Conservation (phyloP, 2,329 filamentous ascomycete species). For the Teratosphaeria gauchensis region DNA sequence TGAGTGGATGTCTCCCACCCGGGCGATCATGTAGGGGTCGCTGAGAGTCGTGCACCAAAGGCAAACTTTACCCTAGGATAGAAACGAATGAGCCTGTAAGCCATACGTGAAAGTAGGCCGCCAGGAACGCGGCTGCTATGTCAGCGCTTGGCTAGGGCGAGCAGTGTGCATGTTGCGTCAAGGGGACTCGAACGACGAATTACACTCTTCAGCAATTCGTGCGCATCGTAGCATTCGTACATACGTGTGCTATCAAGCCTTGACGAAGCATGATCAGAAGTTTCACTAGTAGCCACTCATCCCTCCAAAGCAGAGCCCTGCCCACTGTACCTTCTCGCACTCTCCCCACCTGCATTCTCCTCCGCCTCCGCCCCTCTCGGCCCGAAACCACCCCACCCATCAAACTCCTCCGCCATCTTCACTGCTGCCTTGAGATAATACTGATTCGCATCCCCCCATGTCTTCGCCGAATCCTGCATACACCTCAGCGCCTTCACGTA, state of each 20-base stretch:
- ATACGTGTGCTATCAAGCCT: neutral
- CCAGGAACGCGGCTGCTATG: no score
- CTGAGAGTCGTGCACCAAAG: no score
- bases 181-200: no score
- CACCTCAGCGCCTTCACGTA: conserved; percentile 74
- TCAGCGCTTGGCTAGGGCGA: no score
- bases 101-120: no score
- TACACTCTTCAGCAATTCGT: neutral
- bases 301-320: conserved; percentile 5
- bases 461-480: conserved; percentile 62
- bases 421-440: conserved; percentile 60
- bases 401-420: conserved; percentile 63
- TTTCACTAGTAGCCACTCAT: neutral
- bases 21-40: no score
- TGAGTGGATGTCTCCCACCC: no score
- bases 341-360: conserved; percentile 2
- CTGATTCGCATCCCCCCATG: conserved; percentile 61
- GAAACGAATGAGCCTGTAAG: no score
- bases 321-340: conserved; percentile 10
- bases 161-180: no score
- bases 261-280: neutral
- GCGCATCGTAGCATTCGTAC: neutral
- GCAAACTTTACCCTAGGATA: no score
- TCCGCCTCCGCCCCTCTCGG: conserved; percentile 6
- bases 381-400: conserved; percentile 52